Base-by-base conservation (phyloP, 192 early-diverging fungal species). In the Linnemannia hyalina region DNA sequence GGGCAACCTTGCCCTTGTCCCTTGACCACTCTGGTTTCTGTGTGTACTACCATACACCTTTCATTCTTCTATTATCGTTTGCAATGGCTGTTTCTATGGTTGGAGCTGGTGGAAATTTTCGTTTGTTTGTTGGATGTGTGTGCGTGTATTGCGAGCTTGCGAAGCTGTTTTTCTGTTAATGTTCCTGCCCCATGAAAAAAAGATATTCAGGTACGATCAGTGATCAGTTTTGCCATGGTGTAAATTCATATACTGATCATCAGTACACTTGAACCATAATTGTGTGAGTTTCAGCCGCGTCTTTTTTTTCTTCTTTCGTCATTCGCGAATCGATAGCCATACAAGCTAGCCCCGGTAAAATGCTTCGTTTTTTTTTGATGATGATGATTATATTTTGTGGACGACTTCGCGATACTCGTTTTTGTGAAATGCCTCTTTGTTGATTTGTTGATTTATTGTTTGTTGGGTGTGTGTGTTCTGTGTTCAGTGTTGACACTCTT, bases 241-340 rank as follows among this genome's bases (percentile, higher is more conserved):
- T 4, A 16, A 2, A 22, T 52, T 20, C 5, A 16, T 0, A 22
- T 52, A 52, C 2, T 20, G 29, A 65, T 65, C 26, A 65, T 32
- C 60, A 15, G 60, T 65, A 65, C 0, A 16, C 38, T 1, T 6
- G 35, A 65, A 65, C 60, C 26, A 32, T 65, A 65, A 32, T 65
- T 65, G 60, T 65, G 29, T 65, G 60, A 65, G 60, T 65, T 65
- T 65, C 60, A 65, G 49, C 60, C 29, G 29, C 11, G 60, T 65
- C 55, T 57, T 26, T 57, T 65, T 32, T 10, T 29, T 57, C n/a
- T 8, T 57, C 3, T 23, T 57, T 57, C 23, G 0, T n/a, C 15
- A 18, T 16, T 20, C 47, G 1, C 15, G 18, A 52, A 16, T 52
- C 49, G 18, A 52, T 16, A 22, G 18, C 49, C 20, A 22, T 2